These are phyloP conservation scores for Amanita thiersii DNA, from an alignment of 768 basidiomycete species.

Conservation along the genomic window DNA sequence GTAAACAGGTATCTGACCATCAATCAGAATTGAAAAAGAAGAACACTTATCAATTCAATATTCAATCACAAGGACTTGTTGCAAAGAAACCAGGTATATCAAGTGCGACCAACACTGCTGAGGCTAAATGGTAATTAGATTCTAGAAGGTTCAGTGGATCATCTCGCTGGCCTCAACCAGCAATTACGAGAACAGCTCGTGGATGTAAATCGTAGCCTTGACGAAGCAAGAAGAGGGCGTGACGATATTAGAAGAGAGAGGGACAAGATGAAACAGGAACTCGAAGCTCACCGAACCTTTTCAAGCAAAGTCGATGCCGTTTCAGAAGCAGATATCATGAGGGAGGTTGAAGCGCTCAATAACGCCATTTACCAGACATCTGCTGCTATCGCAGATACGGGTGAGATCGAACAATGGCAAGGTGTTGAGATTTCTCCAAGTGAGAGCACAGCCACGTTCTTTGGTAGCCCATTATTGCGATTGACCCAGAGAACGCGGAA, in stretches of 20 bases:
- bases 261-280: conserved; percentile 30
- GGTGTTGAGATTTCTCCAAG: background rate
- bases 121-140: too few species aligned
- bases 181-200: background rate
- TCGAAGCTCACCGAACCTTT: conserved; percentile 36
- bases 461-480: conserved; percentile 6
- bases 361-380: conserved; percentile 40
- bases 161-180: too few species aligned
- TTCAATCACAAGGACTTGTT: too few species aligned
- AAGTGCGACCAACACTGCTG: too few species aligned
- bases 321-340: conserved; percentile 35
- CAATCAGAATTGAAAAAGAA: too few species aligned
- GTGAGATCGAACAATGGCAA: conserved; percentile 10
- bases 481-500: background rate
- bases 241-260: conserved; percentile 15
- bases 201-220: background rate
- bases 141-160: too few species aligned
- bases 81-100: too few species aligned
- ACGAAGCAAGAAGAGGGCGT: conserved; percentile 7
- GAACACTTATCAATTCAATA: too few species aligned
- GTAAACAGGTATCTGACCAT: too few species aligned
- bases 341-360: conserved; percentile 36
- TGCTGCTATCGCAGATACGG: conserved; percentile 35
- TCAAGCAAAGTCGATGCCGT: conserved; percentile 32
- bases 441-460: background rate